These are phyloP conservation scores for Exsudoporus floridanus DNA, from an alignment of 1,284 basidiomycete species.

Conservation along the genomic window DNA sequence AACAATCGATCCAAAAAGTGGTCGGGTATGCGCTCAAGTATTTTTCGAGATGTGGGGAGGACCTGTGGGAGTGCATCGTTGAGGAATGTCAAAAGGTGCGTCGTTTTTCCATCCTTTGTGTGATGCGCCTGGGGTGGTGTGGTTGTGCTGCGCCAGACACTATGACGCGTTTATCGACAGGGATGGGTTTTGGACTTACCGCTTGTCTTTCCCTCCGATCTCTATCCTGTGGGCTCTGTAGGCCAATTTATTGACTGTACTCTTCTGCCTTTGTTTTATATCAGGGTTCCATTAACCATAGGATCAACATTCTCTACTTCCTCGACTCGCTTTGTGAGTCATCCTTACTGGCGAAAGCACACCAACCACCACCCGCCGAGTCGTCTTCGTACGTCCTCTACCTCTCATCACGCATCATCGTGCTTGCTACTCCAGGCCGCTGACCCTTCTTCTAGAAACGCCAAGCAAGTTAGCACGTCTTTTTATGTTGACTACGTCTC, in stretches of 20 bases:
- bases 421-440: background rate
- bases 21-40: slow-evolving; percentile 86
- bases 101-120: background rate
- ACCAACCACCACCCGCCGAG: slow-evolving; percentile 27
- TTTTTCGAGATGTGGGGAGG: slow-evolving; percentile 80
- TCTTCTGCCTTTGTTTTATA: background rate
- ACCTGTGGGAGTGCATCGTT: slow-evolving; percentile 92
- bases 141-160: background rate
- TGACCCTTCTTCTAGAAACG: background rate
- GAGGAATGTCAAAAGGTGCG: slow-evolving; percentile 85
- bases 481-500: slow-evolving; percentile 77
- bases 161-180: background rate
- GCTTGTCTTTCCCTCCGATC: no score
- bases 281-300: slow-evolving; percentile 83
- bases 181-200: background rate
- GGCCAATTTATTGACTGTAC: background rate
- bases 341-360: slow-evolving; percentile 63
- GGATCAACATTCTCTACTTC: slow-evolving; percentile 92
- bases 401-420: no score
- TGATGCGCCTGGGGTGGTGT: background rate
- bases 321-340: slow-evolving; percentile 86
- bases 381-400: slow-evolving; percentile 17
- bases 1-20: slow-evolving; percentile 88
- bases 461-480: slow-evolving; percentile 28
- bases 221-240: background rate